phyloP scores from a whole-genome alignment of 192 early-diverging fungal species.

The Entomortierella beljakovae region DNA sequence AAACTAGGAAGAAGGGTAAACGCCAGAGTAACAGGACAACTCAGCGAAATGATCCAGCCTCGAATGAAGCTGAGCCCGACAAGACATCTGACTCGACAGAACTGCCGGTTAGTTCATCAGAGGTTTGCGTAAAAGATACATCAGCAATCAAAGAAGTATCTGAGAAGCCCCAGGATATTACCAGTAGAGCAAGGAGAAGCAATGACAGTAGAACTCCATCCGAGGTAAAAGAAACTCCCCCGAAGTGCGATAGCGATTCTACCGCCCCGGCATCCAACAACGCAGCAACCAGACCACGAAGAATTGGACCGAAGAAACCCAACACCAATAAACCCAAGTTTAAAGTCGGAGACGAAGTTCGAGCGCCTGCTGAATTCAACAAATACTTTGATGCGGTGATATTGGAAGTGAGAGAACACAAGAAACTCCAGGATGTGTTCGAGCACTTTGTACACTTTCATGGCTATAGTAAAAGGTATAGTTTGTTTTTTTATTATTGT shows the following conservation, averaged over 20 bases:
- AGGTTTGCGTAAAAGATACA: too few species aligned
- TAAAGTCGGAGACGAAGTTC: conserved; percentile 11
- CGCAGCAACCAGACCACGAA: not conserved
- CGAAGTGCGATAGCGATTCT: not conserved
- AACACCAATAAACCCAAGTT: conserved; percentile 14
- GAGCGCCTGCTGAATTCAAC: conserved; percentile 10
- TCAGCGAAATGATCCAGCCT: too few species aligned
- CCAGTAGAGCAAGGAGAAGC: too few species aligned
- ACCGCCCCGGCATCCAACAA: not conserved
- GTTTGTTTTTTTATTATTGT: too few species aligned
- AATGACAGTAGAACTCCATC: not conserved
- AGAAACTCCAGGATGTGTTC: conserved; percentile 10
- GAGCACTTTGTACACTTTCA: conserved; percentile 25
- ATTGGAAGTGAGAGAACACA: conserved; percentile 6
- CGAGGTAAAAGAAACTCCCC: not conserved
- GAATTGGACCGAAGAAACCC: not conserved
- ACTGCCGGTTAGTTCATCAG: too few species aligned
- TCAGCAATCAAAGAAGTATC: too few species aligned
- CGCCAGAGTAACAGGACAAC: too few species aligned
- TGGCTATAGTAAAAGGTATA: conserved; percentile 15
- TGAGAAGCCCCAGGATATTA: too few species aligned
- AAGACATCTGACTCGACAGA: too few species aligned
- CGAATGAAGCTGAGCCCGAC: too few species aligned
- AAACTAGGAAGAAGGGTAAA: too few species aligned
- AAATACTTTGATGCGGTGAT: conserved; percentile 1